Percentiles rank a stretch among this genome's conserved stretches.
Conservation (phyloP, 2,329 filamentous ascomycete species). For the Ascochyta clinopodiicola region DNA sequence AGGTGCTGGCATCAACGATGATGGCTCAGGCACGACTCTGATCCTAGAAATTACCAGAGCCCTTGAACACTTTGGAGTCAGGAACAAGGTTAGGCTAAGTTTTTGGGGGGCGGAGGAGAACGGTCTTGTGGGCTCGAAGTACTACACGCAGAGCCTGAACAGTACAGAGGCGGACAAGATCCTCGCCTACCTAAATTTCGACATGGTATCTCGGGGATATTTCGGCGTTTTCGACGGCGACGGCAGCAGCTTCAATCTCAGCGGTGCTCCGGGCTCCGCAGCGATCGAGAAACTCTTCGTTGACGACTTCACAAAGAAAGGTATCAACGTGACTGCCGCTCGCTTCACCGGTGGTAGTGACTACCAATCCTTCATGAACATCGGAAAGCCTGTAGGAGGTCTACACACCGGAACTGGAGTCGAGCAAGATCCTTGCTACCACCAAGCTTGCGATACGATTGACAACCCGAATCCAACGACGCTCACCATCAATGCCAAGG, state of each 20-base stretch:
- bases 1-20: conserved; percentile 53
- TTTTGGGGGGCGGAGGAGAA: conserved; percentile 53
- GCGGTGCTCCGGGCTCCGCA: conserved; percentile 43
- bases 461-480: conserved; percentile 48
- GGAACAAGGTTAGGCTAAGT: conserved; percentile 51
- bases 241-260: conserved; percentile 43
- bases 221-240: conserved; percentile 51
- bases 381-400: conserved; percentile 50
- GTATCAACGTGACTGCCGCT: conserved; percentile 47
- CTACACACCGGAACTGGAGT: conserved; percentile 51
- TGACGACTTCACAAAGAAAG: conserved; percentile 43
- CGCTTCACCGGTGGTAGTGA: conserved; percentile 50
- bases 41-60: conserved; percentile 48
- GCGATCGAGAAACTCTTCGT: conserved; percentile 48
- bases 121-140: conserved; percentile 48
- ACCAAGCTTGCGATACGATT: conserved; percentile 49
- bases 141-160: conserved; percentile 46
- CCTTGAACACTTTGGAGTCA: conserved; percentile 47
- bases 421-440: conserved; percentile 50
- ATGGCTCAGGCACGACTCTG: conserved; percentile 48
- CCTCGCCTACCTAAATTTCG: conserved; percentile 52
- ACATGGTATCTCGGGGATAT: conserved; percentile 51
- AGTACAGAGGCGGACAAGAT: conserved; percentile 45
- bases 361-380: conserved; percentile 50
- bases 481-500: conserved; percentile 47